Evolutionary conservation across 208 protist genomes (phyloP).

Genomic region (Leishmania amazonensis): DNA sequence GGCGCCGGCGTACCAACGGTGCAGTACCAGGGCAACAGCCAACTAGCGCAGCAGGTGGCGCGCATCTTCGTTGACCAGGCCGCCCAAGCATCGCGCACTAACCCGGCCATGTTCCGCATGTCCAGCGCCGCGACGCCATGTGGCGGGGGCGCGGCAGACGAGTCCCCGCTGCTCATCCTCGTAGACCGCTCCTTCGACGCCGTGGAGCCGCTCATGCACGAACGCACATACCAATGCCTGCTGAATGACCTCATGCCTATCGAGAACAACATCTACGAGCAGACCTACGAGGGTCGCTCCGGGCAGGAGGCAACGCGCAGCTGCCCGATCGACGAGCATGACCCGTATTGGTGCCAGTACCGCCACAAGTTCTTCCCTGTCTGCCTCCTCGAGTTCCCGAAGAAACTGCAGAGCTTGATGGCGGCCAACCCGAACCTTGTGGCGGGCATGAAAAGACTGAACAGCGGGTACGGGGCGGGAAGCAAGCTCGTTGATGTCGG

Average conservation of each 20-base stretch:
- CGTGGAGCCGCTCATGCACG: slow-evolving; percentile 75
- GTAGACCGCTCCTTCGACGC: slow-evolving; percentile 85
- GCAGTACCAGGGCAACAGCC: slow-evolving; percentile 65
- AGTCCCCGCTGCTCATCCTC: slow-evolving; percentile 71
- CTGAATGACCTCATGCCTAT: slow-evolving; percentile 78
- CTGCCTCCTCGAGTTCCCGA: slow-evolving; percentile 61
- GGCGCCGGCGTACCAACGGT: slow-evolving; percentile 58
- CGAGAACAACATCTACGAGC: slow-evolving; percentile 59
- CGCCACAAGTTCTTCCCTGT: slow-evolving; percentile 65
- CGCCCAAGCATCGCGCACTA: slow-evolving; percentile 24
- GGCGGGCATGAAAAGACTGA: slow-evolving; percentile 31
- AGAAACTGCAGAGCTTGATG: slow-evolving; percentile 61
- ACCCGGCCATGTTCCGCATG: slow-evolving; percentile 38
- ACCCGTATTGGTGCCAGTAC: slow-evolving; percentile 77
- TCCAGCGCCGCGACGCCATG: slow-evolving; percentile 27
- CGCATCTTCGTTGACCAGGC: slow-evolving; percentile 48
- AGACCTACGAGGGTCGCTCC: slow-evolving; percentile 48
- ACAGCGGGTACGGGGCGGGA: slow-evolving; percentile 5
- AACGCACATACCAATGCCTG: slow-evolving; percentile 86
- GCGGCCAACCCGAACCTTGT: slow-evolving; percentile 58
- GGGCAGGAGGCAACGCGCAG: slow-evolving; percentile 44
- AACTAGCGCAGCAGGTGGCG: slow-evolving; percentile 48
- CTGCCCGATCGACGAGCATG: slow-evolving; percentile 65
- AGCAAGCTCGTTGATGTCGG: slow-evolving; percentile 46
- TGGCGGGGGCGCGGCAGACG: slow-evolving; percentile 6